phyloP scores from a whole-genome alignment of 768 basidiomycete genomes.

The Boletus pseudo-olivaceus region DNA sequence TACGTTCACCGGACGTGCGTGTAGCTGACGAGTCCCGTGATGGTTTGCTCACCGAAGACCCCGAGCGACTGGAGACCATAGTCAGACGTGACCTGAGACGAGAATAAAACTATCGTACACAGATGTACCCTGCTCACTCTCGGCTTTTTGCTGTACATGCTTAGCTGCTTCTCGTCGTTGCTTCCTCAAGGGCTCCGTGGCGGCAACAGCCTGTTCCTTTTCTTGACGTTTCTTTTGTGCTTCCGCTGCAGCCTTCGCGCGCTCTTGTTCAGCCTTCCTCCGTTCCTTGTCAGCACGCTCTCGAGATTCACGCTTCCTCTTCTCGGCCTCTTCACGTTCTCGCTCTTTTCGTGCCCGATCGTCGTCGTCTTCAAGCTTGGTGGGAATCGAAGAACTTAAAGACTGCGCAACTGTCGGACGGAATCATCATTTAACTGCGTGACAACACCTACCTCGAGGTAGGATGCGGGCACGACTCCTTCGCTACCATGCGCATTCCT shows the following conservation, averaged over 20 bases:
- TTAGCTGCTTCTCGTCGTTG: conserved; percentile 40
- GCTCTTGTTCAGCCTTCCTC: conserved; percentile 40
- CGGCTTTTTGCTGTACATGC: conserved; percentile 47
- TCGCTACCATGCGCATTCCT: conserved; percentile 68
- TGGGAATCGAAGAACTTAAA: conserved; percentile 19
- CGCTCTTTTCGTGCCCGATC: conserved; percentile 25
- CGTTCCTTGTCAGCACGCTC: conserved; percentile 37
- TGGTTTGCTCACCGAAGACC: conserved; percentile 13
- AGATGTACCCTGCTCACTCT: conserved; percentile 31
- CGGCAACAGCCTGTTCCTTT: conserved; percentile 25
- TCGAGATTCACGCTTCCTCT: conserved; percentile 15
- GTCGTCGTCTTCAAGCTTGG: conserved; percentile 11
- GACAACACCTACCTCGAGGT: conserved; percentile 67
- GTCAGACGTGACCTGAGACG: conserved; percentile 10
- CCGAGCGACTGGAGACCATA: conserved; percentile 16
- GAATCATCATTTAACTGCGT: not conserved
- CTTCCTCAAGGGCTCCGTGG: conserved; percentile 35
- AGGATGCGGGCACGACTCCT: conserved; percentile 95
- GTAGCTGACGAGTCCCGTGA: conserved; percentile 27
- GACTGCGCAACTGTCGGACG: not conserved
- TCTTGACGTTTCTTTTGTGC: conserved; percentile 38
- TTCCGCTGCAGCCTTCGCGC: conserved; percentile 38
- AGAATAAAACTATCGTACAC: conserved; percentile 16
- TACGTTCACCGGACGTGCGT: conserved; percentile 31
- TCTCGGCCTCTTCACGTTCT: conserved; percentile 30